Base-by-base conservation (phyloP, 23 red algal genomes). In the Gracilariopsis chorda region DNA sequence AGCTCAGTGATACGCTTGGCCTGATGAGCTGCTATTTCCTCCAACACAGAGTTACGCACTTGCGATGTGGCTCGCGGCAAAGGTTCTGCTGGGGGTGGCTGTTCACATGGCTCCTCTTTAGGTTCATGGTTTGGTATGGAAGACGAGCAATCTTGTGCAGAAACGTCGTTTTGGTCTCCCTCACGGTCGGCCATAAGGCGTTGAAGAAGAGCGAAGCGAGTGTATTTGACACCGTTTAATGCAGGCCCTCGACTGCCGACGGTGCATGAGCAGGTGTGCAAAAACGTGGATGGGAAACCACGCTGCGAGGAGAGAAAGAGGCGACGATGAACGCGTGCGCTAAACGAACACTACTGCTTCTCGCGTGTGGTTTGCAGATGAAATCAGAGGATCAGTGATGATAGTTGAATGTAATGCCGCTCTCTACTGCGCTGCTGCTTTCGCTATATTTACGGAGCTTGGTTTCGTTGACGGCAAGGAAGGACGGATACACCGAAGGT, bases 1-100 rank as follows among this genome's bases (percentile, higher is more conserved):
- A 95, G 72, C 56, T 95, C 84, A 33, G 75, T 47, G 47, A 95
- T 95, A 21, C 84, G 59, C 28, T 72, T 57, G n/a, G 40, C 77
- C 67, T 95, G 92, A 41, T 90, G 84, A 65, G 51, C 59, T 20
- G 87, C 92, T 55, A 95, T 62, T 16, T 58, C 92, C n/a, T 95
- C 74, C 48, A 95, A 39, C 8, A 89, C 58, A 41, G 68, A 43
- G 35, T 80, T 81, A 43, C 86, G 84, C 14, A 95, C 92, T 46
- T 61, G 67, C 42, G 63, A 37, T 32, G 79, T 52, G 19, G 20
- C 43, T 35, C 34, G 23, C 67, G 46, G 73, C 21, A 29, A 48
- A 42, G 87, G 45, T 32, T 42, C 58, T 36, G 39, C 32, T 19
- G 49, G 39, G 30, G 75, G 20, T 72, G 68, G 39, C 55, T 65